Base-by-base conservation (phyloP, 129 eudicot species). In the Pseudognaphalium luteoalbum region DNA sequence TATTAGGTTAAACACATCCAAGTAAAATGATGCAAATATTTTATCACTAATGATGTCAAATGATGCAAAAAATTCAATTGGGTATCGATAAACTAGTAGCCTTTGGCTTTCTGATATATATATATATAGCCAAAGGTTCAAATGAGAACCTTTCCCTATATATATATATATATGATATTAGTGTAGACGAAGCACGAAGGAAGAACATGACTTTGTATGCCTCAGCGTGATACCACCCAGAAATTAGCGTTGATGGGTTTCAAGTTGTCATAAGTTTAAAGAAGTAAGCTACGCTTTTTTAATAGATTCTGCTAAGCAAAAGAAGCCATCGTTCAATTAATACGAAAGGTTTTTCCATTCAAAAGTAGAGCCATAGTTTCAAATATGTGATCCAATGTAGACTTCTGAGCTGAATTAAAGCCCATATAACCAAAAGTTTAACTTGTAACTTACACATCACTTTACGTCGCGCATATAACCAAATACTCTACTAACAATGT, bases 301-400 rank as follows among this genome's bases (percentile, higher is more conserved):
- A 78, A 70, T 21, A 47, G 51, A 39, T 39, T 44, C 30, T 78
- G 72, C 42, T 62, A 44, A 61, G 77, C 71, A 21, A 62, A 50
- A 41, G 44, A 12, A 41, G 14, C 47, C 47, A 10, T 41, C 9
- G 28, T 9, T 41, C 14, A 41, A 22, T 35, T 17, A 66, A 21
- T 14, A 51, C 22, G 14, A n/a, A 50, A 76, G 44, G 65, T 15
- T 56, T 77, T 9, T 56, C 30, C 66, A 68, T 68, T 37, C 60
- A 39, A 21, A 42, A 22, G 25, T 56, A 29, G 44, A 68, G 15
- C n/a, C 44, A 68, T 51, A 65, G 60, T 52, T 76, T 34, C 54
- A 47, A 47, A 1, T 3, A 12, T 6, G 17, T 1, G 54, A 70
- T 41, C 37, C 29, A 25, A 33, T 6, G 57, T 54, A 64, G 71